Evolutionary conservation across 2,329 filamentous ascomycete genomes (phyloP), one percentile per base, ranked within the genome.

Genomic region (Colletotrichum sp.): DNA sequence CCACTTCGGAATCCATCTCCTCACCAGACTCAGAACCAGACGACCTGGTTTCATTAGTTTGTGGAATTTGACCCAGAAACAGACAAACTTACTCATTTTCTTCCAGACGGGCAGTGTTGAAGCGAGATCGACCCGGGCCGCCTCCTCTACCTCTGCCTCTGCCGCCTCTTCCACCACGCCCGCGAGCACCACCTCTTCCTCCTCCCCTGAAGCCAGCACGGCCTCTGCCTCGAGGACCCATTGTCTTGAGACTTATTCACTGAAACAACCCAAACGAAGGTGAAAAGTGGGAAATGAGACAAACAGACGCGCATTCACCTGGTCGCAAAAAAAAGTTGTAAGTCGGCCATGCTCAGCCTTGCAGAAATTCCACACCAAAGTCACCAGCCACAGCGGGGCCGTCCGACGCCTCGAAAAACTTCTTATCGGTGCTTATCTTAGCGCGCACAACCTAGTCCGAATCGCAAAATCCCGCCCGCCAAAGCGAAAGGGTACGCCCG

Each of bases 381-480:
- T 13, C 71, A 76, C 64, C 63, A 78, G 78, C 78, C 78, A 78
- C 74, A 77, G 78, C 72, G 78, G 78, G 77, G 77, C 76, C 72
- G 2, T 49, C 21, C 5, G 2, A 28, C 67, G 79, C 81, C 72
- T 72, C 81, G 44, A 49, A 49, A 77, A 9, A 77, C 73, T 80
- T 75, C 74, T 80, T 79, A 75, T 77, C 76, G 36, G 16, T 21
- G 9, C 71, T 72, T 89, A 89, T 89, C 88, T 88, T 89, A 89
- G 88, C 86, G 88, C 88, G 86, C 88, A 90, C 88, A 90, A 89
- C 85, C 86, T 84, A 84, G 84, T 83, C 82, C 78, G 78, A 85
- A 86, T 84, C 83, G 82, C 83, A 86, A 87, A 86, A 85, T 86
- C 81, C 44, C 64, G 63, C 62, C 62, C 49, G 79, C 79, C 82